Evolutionary conservation across 306 rosid species (phyloP), one percentile per base, ranked within the genome.

Genomic region (Trifolium fragiferum): DNA sequence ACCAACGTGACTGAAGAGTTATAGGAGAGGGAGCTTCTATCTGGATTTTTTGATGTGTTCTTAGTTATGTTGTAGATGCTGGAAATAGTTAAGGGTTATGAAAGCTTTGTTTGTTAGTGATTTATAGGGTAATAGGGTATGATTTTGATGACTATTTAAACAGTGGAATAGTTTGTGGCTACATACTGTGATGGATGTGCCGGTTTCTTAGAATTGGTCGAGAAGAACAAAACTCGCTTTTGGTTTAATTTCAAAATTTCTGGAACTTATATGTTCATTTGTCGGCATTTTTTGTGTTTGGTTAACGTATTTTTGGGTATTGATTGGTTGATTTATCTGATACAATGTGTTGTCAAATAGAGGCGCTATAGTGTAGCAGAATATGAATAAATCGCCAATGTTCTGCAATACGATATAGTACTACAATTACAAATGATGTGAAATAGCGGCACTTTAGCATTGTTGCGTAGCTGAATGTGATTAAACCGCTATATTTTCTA

Each of bases 71-170:
- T 78, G 81, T 77, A 81, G 88, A 78, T 75, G 83, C 78, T 69
- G 87, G 68, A 82, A 80, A 75, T 74, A 77, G 84, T 79, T 80
- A 78, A 68, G 82, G 72, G 77, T 53, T 53, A 69, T 82, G 72
- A 81, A 85, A 54, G 76, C 66, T 64, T 44, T 62, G 80, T 49
- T 66, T 53, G 49, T 19, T 76, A 70, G 70, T 61, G 18, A 53
- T 49, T 35, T 12, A 27, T 68, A 68, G 76, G n/a, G n/a, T n/a
- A n/a, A n/a, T n/a, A n/a, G n/a, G n/a, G 75, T 64, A 73, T 59
- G 19, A 47, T 64, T 64, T 72, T 59, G 19, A 49, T 72, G 76
- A 54, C 66, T 33, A 35, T 57, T 74, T 74, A 53, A 66, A 70
- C 67, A 54, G 65, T 73, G 65, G 59, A 60, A 68, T 78, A 51